These are phyloP conservation scores for Gymnopus androsaceus DNA, from an alignment of 1,284 basidiomycete genomes.

Conservation along the genomic window DNA sequence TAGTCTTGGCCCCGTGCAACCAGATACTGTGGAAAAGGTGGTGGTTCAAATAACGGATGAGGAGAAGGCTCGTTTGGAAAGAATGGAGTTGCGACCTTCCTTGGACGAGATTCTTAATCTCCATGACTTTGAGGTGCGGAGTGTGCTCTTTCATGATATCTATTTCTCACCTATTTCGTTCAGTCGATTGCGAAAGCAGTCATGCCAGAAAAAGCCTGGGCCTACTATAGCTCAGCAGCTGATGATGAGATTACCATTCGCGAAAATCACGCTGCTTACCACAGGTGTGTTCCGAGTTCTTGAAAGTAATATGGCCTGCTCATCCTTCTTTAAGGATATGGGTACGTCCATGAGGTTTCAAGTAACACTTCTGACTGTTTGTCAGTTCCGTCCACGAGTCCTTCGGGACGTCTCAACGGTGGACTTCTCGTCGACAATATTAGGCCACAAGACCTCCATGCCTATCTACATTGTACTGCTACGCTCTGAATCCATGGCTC, in stretches of 20 bases:
- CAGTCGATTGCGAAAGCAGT: slow-evolving; percentile 73
- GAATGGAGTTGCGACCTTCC: slow-evolving; percentile 59
- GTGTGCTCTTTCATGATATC: neutral
- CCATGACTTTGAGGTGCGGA: slow-evolving; percentile 84
- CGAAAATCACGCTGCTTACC: slow-evolving; percentile 88
- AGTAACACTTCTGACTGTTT: too few relatives aligned
- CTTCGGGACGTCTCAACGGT: slow-evolving; percentile 82
- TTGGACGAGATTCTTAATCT: slow-evolving; percentile 82
- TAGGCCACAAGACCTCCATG: slow-evolving; percentile 74
- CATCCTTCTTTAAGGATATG: slow-evolving; percentile 64
- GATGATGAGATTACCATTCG: slow-evolving; percentile 89
- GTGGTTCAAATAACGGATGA: slow-evolving; percentile 57
- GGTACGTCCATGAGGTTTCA: slow-evolving; percentile 91
- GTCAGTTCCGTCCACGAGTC: slow-evolving; percentile 91
- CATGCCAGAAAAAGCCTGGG: slow-evolving; percentile 84
- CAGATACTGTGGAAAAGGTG: slow-evolving; percentile 58
- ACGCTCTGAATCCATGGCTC: neutral
- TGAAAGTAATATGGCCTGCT: slow-evolving; percentile 11
- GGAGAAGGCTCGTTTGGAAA: slow-evolving; percentile 61
- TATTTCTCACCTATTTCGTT: neutral
- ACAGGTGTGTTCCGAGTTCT: slow-evolving; percentile 50
- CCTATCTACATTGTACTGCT: slow-evolving; percentile 73
- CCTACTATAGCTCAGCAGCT: slow-evolving; percentile 87
- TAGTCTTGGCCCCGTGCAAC: slow-evolving; percentile 73
- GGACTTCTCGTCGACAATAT: slow-evolving; percentile 80